Percentiles rank a stretch among this genome's conserved stretches.
Evolutionary conservation across 352 stramenopile genomes (phyloP).

Genomic region (Pythium utonaiense): DNA sequence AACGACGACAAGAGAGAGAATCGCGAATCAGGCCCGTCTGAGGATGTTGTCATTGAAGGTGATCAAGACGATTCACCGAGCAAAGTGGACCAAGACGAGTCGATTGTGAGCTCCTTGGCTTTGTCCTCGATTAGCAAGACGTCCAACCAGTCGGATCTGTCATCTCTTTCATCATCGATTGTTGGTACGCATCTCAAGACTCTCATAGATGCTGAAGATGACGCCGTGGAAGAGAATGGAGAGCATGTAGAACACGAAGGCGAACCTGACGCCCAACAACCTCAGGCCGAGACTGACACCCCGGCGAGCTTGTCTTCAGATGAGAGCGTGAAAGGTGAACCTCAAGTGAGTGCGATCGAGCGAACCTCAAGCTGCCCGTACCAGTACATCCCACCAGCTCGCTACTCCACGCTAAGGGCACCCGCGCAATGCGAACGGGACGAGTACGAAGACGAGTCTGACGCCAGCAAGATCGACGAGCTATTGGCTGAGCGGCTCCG

Average conservation of each 20-base stretch:
- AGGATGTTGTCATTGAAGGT: not conserved
- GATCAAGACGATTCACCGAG: not conserved
- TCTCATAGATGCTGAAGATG: not conserved
- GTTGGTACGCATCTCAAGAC: conserved; percentile 20
- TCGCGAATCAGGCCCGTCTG: not conserved
- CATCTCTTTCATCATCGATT: conserved; percentile 62
- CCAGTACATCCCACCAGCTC: conserved; percentile 7
- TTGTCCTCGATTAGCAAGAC: conserved; percentile 61
- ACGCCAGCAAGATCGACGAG: conserved; percentile 10
- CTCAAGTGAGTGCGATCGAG: not conserved
- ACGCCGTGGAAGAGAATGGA: not conserved
- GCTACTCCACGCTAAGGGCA: not conserved
- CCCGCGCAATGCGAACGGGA: conserved; percentile 18
- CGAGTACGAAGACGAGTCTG: conserved; percentile 21
- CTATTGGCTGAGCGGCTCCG: conserved; percentile 15
- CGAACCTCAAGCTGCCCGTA: not conserved
- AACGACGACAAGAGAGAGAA: not conserved
- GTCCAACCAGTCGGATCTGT: conserved; percentile 45
- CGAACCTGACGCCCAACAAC: not conserved
- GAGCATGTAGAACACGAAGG: not conserved
- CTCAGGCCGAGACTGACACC: not conserved
- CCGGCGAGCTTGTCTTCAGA: not conserved
- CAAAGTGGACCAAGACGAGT: conserved; percentile 8
- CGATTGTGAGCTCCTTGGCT: conserved; percentile 43
- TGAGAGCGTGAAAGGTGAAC: not conserved